These are phyloP conservation scores for Ensete glaucum DNA, from an alignment of 176 grass and related monocot species.

Conservation along the genomic window DNA sequence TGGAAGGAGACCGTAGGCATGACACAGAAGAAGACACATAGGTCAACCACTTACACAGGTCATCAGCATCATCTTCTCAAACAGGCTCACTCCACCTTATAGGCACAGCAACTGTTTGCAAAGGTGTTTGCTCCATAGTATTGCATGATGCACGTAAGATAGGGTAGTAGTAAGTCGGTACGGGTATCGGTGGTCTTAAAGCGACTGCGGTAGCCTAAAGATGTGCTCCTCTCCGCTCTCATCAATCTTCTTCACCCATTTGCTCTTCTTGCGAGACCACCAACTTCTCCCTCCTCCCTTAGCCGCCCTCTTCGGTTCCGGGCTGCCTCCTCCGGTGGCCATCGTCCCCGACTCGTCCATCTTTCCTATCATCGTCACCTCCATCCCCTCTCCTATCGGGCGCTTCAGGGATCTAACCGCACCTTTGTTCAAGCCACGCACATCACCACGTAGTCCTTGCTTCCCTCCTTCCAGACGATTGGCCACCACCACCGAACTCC, in stretches of 20 bases:
- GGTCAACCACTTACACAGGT: too few relatives aligned
- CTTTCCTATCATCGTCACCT: conserved; percentile 38
- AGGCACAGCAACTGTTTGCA: too few relatives aligned
- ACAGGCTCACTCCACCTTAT: too few relatives aligned
- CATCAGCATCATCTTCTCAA: too few relatives aligned
- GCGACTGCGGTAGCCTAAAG: conserved; percentile 15
- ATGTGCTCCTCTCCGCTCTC: conserved; percentile 36
- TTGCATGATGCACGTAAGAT: too few relatives aligned
- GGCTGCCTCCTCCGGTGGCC: neutral
- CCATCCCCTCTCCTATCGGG: conserved; percentile 34
- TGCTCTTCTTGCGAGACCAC: conserved; percentile 24
- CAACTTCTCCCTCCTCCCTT: conserved; percentile 6
- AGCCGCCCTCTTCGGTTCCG: neutral
- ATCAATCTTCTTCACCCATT: conserved; percentile 32
- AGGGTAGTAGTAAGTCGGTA: too few relatives aligned
- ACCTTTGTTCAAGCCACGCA: neutral
- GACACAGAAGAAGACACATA: too few relatives aligned
- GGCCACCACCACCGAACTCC: conserved; percentile 30
- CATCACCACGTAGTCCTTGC: conserved; percentile 17
- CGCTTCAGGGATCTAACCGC: conserved; percentile 28
- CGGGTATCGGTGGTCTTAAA: too few relatives aligned
- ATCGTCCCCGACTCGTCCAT: conserved; percentile 15
- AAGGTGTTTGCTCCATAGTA: too few relatives aligned
- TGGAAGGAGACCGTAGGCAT: too few relatives aligned
- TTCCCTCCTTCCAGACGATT: conserved; percentile 23